These are phyloP conservation scores for Pythium aquatile DNA, from an alignment of 352 stramenopile species.

Conservation along the genomic window DNA sequence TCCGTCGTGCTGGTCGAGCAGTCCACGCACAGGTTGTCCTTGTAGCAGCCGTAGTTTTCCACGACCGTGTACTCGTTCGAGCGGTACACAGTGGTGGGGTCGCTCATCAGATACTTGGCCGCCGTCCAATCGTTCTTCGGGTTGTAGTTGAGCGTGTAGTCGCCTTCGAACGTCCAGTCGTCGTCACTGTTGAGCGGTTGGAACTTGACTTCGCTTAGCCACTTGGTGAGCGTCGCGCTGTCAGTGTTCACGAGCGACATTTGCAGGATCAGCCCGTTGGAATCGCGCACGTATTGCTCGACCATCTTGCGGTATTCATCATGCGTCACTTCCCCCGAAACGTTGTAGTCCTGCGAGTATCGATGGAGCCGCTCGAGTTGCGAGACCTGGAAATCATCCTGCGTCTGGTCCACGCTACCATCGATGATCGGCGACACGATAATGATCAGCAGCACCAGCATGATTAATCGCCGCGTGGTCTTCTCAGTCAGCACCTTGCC, in stretches of 20 bases:
- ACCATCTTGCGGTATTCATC: constrained; percentile 52
- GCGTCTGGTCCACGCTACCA: constrained; percentile 58
- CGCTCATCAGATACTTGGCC: constrained; percentile 40
- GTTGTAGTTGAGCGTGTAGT: constrained; percentile 47
- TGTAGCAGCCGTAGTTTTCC: constrained; percentile 69
- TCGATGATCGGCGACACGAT: constrained; percentile 85
- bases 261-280: constrained; percentile 61
- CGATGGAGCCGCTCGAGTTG: constrained; percentile 81
- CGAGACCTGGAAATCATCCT: constrained; percentile 74
- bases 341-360: constrained; percentile 83
- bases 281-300: constrained; percentile 73
- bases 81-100: constrained; percentile 44
- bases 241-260: constrained; percentile 61
- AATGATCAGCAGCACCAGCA: constrained; percentile 88
- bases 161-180: constrained; percentile 43
- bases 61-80: constrained; percentile 58
- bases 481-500: constrained; percentile 94
- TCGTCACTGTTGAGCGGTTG: constrained; percentile 45
- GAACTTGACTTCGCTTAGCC: constrained; percentile 62
- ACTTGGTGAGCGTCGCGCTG: constrained; percentile 37
- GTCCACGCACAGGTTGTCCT: constrained; percentile 57
- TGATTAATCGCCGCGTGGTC: constrained; percentile 91
- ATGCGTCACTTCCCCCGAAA: constrained; percentile 47
- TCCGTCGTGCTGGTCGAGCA: constrained; percentile 34
- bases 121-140: constrained; percentile 75